Percentiles rank a stretch among this genome's conserved stretches.
These are phyloP conservation scores for Collariella sp. DNA, from an alignment of 495 filamentous ascomycete species.

Conservation along the genomic window DNA sequence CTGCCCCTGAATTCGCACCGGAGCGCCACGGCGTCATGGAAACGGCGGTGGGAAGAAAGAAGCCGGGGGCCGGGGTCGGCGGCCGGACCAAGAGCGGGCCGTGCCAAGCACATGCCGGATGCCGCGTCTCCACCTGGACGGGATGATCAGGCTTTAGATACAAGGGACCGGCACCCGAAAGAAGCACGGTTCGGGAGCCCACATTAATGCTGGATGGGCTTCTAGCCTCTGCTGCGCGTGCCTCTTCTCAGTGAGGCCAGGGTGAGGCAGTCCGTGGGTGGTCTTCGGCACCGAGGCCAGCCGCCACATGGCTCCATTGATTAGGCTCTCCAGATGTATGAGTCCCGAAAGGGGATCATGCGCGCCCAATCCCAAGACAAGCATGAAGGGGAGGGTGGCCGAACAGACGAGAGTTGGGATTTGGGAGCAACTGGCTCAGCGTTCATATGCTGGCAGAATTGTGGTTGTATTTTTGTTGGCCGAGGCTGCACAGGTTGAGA, in stretches of 20 bases:
- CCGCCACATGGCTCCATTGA: neutral
- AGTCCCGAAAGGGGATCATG: neutral
- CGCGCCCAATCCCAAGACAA: neutral
- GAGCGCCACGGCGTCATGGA: neutral
- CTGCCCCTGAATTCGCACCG: neutral
- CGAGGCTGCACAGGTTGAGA: no score
- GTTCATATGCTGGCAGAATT: no score
- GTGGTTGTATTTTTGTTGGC: no score
- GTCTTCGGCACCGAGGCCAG: slow-evolving; percentile 13
- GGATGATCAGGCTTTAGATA: slow-evolving; percentile 29
- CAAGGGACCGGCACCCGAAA: slow-evolving; percentile 15
- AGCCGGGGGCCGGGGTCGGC: neutral
- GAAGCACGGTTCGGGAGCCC: slow-evolving; percentile 6
- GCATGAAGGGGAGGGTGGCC: no score
- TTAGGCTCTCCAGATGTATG: neutral
- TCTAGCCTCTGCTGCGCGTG: neutral
- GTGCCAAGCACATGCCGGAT: slow-evolving; percentile 12
- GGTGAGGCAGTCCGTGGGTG: neutral
- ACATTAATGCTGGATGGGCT: slow-evolving; percentile 1
- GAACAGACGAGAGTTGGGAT: no score
- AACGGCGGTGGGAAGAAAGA: no score
- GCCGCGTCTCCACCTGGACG: slow-evolving; percentile 19
- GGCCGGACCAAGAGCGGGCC: neutral
- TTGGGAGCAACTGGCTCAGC: no score
- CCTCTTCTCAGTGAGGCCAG: no score